Evolutionary conservation across 306 rosid genomes (phyloP).

Genomic region (Dalbergia cultrata): DNA sequence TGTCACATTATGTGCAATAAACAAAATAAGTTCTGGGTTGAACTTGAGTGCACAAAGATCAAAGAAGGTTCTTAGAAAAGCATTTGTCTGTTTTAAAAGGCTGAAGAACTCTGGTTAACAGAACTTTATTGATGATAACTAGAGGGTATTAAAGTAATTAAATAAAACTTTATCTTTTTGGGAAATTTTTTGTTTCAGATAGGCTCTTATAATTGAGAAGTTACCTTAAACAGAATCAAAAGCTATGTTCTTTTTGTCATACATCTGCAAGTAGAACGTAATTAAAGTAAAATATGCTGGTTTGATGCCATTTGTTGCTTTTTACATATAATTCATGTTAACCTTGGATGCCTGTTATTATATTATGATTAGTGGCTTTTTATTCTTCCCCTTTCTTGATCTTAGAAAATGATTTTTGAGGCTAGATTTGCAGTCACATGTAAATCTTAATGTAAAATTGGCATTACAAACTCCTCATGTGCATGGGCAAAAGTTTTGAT

Average conservation of each 20-base stretch:
- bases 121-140: background rate
- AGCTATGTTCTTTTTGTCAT: conserved; percentile 16
- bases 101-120: background rate
- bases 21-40: background rate
- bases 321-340: conserved; percentile 4
- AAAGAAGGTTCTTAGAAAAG: conserved; percentile 1
- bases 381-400: conserved; percentile 17
- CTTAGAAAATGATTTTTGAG: conserved; percentile 20
- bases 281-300: conserved; percentile 1
- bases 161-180: background rate
- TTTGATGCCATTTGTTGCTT: conserved; percentile 6
- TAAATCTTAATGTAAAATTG: conserved; percentile 9
- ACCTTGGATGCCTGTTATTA: conserved; percentile 16
- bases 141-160: background rate
- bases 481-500: conserved; percentile 18
- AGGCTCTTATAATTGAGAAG: background rate
- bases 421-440: background rate
- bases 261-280: conserved; percentile 26
- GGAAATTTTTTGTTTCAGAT: background rate
- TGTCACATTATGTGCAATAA: background rate
- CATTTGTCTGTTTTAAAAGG: conserved; percentile 16
- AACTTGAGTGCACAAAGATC: background rate
- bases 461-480: conserved; percentile 24
- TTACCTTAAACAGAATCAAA: conserved; percentile 25
- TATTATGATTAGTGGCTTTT: conserved; percentile 6